Base-by-base conservation (phyloP, 768 basidiomycete genomes). In the Mycena pura region DNA sequence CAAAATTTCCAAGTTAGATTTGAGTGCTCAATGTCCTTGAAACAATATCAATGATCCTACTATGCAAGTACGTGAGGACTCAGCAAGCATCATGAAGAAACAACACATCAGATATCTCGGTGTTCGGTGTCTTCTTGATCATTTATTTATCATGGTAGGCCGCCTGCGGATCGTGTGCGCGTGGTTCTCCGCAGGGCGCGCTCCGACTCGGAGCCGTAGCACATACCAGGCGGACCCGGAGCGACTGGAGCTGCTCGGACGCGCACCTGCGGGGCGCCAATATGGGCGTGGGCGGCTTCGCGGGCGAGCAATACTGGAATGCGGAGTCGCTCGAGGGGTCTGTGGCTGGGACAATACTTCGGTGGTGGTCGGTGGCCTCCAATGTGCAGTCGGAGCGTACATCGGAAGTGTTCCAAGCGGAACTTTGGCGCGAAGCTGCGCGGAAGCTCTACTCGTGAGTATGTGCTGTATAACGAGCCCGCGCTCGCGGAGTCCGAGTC, bases 211-310 rank as follows among this genome's bases (percentile, higher is more conserved):
- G 3, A 21, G 29, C 3, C 36, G 27, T 10, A 39, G 14, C 39
- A 21, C 57, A 3, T 60, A 52, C 38, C 13, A 14, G 50, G 50
- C 6, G 43, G 29, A 13, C n/a, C n/a, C n/a, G n/a, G n/a, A 50
- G 27, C 6, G 57, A 51, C 40, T 60, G 58, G 58, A 60, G 52
- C 19, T 43, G 49, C 32, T 60, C 58, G 27, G 50, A 60, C 31
- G 41, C 58, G 25, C 44, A 60, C 31, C 19, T 60, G 34, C 49
- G 50, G 25, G 50, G n/a, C n/a, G n/a, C 31, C n/a, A n/a, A n/a
- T n/a, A n/a, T n/a, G n/a, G n/a, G n/a, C n/a, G n/a, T n/a, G n/a
- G n/a, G n/a, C n/a, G n/a, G n/a, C n/a, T n/a, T n/a, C n/a, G n/a
- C n/a, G n/a, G n/a, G 31, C 14, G 36, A 27, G 3, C n/a, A 17